Percentiles rank a stretch among this genome's conserved stretches.
Evolutionary conservation across 495 filamentous ascomycete genomes (phyloP).

Genomic region (Xylaria nigripes): DNA sequence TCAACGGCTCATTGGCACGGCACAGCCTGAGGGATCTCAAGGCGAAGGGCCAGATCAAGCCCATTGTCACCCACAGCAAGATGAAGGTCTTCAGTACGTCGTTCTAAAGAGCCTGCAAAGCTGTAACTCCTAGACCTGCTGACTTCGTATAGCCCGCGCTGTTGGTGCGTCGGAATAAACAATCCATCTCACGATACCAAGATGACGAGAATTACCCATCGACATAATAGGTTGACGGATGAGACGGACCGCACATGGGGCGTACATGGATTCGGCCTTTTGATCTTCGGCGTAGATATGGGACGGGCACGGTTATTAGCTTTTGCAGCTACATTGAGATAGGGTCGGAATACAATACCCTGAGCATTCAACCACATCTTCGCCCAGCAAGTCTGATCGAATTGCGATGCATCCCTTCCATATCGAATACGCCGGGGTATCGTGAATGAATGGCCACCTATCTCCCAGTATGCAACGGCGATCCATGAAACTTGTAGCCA

Average conservation of each 20-base stretch:
- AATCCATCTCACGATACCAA: constrained; percentile 29
- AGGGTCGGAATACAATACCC: constrained; percentile 26
- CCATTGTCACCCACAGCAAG: constrained; percentile 92
- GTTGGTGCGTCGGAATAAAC: constrained; percentile 51
- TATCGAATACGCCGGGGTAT: background rate
- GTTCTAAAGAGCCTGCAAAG: background rate
- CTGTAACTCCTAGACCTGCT: constrained; percentile 23
- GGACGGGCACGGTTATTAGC: constrained; percentile 27
- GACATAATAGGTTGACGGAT: constrained; percentile 19
- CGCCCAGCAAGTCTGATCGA: constrained; percentile 16
- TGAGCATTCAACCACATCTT: constrained; percentile 17
- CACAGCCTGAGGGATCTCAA: constrained; percentile 86
- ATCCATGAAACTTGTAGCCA: background rate
- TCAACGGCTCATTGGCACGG: constrained; percentile 95
- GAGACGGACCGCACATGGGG: constrained; percentile 22
- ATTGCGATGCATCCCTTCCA: constrained; percentile 12
- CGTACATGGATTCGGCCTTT: constrained; percentile 26
- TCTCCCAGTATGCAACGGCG: constrained; percentile 1
- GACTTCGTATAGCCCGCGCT: constrained; percentile 47
- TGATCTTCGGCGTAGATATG: constrained; percentile 30
- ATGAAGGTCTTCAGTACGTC: constrained; percentile 96
- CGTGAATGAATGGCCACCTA: background rate
- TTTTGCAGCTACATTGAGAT: constrained; percentile 28
- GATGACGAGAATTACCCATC: constrained; percentile 20
- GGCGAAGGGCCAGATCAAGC: constrained; percentile 97